Percentiles rank a stretch among this genome's conserved stretches.
phyloP scores from a whole-genome alignment of 306 rosid genomes.

The Vigna reflexopilosa region DNA sequence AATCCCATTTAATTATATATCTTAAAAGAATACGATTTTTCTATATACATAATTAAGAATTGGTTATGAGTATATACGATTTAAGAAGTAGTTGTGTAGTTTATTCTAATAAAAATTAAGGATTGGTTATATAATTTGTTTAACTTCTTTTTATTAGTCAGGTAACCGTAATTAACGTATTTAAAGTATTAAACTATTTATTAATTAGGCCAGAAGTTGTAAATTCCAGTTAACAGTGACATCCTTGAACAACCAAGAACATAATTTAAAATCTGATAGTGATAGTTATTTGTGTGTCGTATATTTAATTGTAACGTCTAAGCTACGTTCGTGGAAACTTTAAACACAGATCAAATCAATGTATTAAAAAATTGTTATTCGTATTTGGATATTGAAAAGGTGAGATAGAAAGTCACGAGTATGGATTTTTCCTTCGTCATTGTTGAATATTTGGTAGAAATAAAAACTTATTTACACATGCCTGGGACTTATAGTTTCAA shows the following conservation, averaged over 20 bases:
- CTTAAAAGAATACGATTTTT: not conserved
- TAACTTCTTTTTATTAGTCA: too few species aligned
- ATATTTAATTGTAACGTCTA: not conserved
- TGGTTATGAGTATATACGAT: too few species aligned
- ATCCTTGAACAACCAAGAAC: not conserved
- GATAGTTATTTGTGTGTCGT: not conserved
- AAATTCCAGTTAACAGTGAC: not conserved
- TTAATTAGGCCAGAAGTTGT: not conserved
- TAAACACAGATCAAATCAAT: not conserved
- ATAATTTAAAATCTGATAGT: not conserved
- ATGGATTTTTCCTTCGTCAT: not conserved
- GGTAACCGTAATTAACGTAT: not conserved
- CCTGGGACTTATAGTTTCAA: conserved; percentile 30
- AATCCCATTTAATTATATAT: too few species aligned
- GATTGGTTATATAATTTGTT: too few species aligned
- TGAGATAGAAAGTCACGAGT: not conserved
- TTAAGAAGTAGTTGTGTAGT: too few species aligned
- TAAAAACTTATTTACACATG: not conserved
- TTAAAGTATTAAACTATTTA: not conserved
- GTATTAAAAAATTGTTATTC: not conserved
- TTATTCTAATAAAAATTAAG: too few species aligned
- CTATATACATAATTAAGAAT: not conserved
- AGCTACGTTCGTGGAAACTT: not conserved
- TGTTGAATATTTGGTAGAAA: not conserved
- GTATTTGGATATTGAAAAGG: not conserved